A percentile compares a stretch with the other conserved stretches of the same genome.
These are phyloP conservation scores for Globisporangium perplexum DNA, from an alignment of 352 stramenopile genomes.

Conservation along the genomic window DNA sequence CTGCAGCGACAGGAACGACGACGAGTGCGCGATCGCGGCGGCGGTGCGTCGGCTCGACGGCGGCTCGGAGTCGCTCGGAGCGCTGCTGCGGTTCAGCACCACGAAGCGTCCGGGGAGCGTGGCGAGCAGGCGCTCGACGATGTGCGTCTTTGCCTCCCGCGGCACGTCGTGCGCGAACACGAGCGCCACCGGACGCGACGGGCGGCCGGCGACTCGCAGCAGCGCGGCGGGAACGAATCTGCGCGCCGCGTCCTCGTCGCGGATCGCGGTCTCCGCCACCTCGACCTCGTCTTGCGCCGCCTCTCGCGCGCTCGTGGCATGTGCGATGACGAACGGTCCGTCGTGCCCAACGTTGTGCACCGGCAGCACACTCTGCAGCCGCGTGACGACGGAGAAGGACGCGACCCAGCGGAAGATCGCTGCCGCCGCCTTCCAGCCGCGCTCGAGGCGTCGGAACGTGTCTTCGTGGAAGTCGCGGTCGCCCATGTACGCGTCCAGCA, in stretches of 20 bases:
- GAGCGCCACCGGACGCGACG: conserved; percentile 55
- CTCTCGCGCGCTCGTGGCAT: conserved; percentile 32
- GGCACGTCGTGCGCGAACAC: conserved; percentile 70
- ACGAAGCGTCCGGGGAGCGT: conserved; percentile 72
- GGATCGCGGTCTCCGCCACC: conserved; percentile 20
- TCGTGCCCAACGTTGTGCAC: conserved; percentile 3
- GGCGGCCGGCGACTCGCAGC: conserved; percentile 22
- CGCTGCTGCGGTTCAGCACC: conserved; percentile 38
- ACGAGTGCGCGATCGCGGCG: not conserved
- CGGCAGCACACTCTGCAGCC: conserved; percentile 39
- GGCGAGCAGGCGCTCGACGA: conserved; percentile 36
- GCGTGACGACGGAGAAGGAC: conserved; percentile 31
- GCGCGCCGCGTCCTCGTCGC: conserved; percentile 31
- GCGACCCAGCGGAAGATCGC: conserved; percentile 56
- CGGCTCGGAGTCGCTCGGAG: not conserved
- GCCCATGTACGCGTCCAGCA: conserved; percentile 38
- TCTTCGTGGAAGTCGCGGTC: conserved; percentile 43
- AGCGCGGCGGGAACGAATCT: conserved; percentile 57
- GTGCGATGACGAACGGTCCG: conserved; percentile 29
- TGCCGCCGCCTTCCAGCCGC: conserved; percentile 42
- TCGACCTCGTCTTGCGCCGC: conserved; percentile 28
- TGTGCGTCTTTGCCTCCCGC: conserved; percentile 16
- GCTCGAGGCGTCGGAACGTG: conserved; percentile 40
- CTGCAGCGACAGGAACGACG: conserved; percentile 13
- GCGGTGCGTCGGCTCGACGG: not conserved